These are phyloP conservation scores for Trypanosoma rangeli DNA, from an alignment of 208 protist genomes.

Conservation along the genomic window DNA sequence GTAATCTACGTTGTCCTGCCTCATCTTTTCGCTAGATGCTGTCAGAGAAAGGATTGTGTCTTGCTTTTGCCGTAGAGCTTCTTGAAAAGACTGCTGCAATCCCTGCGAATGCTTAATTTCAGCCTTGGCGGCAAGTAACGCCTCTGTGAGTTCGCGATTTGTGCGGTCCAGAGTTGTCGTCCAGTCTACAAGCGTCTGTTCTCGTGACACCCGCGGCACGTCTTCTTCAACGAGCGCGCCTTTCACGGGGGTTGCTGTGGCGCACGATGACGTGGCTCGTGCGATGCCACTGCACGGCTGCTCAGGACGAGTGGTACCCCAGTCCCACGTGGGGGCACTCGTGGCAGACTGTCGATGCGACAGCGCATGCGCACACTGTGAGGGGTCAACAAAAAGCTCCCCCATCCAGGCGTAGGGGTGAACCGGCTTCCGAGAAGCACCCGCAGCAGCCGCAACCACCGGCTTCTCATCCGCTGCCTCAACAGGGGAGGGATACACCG, in stretches of 20 bases:
- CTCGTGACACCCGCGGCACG: conserved; percentile 16
- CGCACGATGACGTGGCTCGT: neutral
- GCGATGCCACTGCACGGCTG: neutral
- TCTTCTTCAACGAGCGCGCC: neutral
- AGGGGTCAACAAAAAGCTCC: conserved; percentile 20
- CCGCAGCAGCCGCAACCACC: neutral
- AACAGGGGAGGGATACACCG: neutral
- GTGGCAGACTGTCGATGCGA: neutral
- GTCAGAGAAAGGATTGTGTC: conserved; percentile 26
- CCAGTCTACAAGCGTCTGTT: conserved; percentile 30
- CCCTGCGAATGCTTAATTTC: conserved; percentile 19
- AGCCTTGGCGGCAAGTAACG: conserved; percentile 16
- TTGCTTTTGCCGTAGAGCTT: conserved; percentile 34
- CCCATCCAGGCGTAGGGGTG: conserved; percentile 14
- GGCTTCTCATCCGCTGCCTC: neutral
- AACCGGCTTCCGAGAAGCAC: neutral
- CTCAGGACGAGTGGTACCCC: conserved; percentile 5
- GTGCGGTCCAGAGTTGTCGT: conserved; percentile 30
- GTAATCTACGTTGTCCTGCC: conserved; percentile 44
- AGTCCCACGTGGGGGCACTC: conserved; percentile 2
- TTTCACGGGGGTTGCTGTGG: neutral
- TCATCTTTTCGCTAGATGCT: conserved; percentile 25
- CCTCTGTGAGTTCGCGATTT: conserved; percentile 16
- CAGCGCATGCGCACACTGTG: neutral
- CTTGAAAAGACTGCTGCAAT: conserved; percentile 23